Base-by-base conservation (phyloP, 352 stramenopile genomes). In the Globisporangium abappressorium region DNA sequence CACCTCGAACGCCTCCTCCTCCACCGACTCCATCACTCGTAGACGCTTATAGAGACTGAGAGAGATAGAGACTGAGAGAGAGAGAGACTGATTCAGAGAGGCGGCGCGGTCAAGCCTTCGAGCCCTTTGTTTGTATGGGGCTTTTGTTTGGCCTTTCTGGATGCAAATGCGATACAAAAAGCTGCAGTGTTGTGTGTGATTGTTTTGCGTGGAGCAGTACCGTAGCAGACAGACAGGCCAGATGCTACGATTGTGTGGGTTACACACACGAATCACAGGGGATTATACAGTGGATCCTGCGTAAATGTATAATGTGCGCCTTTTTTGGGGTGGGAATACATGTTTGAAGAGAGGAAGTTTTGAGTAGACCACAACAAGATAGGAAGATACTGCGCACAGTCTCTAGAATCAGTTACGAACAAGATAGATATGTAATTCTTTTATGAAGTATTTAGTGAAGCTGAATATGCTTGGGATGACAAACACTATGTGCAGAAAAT, bases 1-100 rank as follows among this genome's bases (percentile, higher is more conserved):
- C 73, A 96, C 84, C 66, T 96, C 88, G 65, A 93, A 96, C 22
- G 83, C 86, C 66, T 96, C 88, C 61, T 96, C 88, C 24, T 92
- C 78, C 20, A 85, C 80, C 22, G 81, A 83, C 72, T 92, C 78
- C 76, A 94, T 90, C 18, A 28, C 18, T 14, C 28, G 30, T 33
- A 33, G 30, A 33, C 30, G 5, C 30, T 33, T 22, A 57, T 8
- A 14, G 30, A 33, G 30, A 33, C 30, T 33, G 30, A 33, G 14
- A 36, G 9, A 20, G 53, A 41, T 15, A 59, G 15, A n/a, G 53
- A n/a, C 15, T 5, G 36, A 43, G 14, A 22, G 22, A 20, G 26
- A 24, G 28, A 59, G 15, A 12, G 54, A n/a, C 26, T 59, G 26
- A 33, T 59, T 20, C 24, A 38, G 54, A 59, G 54, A 36, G 26